Conservation (phyloP, 495 filamentous ascomycete genomes). For the Aspergillus nanangensis region DNA sequence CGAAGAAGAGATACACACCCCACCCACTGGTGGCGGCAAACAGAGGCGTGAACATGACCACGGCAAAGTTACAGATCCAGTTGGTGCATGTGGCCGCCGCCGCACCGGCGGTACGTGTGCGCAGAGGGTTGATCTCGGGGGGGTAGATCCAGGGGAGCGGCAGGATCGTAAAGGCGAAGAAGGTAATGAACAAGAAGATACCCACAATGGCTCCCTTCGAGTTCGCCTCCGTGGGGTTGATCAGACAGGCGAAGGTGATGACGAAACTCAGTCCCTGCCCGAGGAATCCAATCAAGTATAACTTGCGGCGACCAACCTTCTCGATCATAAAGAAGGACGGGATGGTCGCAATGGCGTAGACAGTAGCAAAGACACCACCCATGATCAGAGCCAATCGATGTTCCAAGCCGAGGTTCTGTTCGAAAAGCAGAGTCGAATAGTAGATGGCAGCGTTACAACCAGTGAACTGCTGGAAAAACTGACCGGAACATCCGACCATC, state of each 20-base stretch:
- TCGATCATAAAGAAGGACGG: slow-evolving; percentile 47
- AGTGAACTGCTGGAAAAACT: slow-evolving; percentile 30
- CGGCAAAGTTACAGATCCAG: slow-evolving; percentile 44
- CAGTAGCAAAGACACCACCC: slow-evolving; percentile 28
- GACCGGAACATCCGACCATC: slow-evolving; percentile 20
- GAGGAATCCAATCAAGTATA: slow-evolving; percentile 40
- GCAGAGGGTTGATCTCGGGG: slow-evolving; percentile 64
- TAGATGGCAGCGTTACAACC: slow-evolving; percentile 17
- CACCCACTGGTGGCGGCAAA: slow-evolving; percentile 46
- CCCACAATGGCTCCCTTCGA: slow-evolving; percentile 65
- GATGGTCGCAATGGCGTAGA: slow-evolving; percentile 33
- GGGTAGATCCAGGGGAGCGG: slow-evolving; percentile 43
- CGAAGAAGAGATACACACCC: slow-evolving; percentile 52
- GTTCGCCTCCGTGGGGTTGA: slow-evolving; percentile 36
- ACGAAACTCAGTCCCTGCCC: slow-evolving; percentile 28
- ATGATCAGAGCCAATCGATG: slow-evolving; percentile 10
- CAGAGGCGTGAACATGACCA: slow-evolving; percentile 51
- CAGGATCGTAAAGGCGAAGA: slow-evolving; percentile 65
- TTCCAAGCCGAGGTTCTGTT: slow-evolving; percentile 10
- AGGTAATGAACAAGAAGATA: slow-evolving; percentile 65
- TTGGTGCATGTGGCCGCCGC: slow-evolving; percentile 23
- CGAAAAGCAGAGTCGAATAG: slow-evolving; percentile 18
- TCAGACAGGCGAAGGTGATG: slow-evolving; percentile 3
- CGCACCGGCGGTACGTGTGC: slow-evolving; percentile 61
- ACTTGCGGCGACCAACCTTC: slow-evolving; percentile 40